phyloP scores from a whole-genome alignment of 169 alveolate genomes.

The Haemoproteus tartakovskyi region DNA sequence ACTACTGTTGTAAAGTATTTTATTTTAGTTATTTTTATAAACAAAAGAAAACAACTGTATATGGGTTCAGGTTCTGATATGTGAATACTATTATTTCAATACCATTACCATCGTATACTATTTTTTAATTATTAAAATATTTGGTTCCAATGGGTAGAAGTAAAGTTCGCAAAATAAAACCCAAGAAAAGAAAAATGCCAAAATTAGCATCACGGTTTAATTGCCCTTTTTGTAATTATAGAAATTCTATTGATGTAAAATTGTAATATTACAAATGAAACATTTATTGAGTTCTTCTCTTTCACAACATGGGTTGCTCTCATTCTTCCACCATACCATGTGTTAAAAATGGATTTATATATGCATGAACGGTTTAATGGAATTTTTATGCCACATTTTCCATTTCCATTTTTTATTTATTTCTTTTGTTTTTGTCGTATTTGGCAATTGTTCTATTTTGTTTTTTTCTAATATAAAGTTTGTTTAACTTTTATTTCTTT shows the following conservation, averaged over 20 bases:
- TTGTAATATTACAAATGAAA: slow-evolving; percentile 71
- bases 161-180: slow-evolving; percentile 74
- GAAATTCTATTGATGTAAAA: slow-evolving; percentile 86
- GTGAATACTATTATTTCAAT: too few species aligned
- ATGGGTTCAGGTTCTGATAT: too few species aligned
- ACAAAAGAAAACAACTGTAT: too few species aligned
- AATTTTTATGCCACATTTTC: neutral
- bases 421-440: neutral
- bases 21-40: too few species aligned
- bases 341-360: neutral
- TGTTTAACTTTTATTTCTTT: neutral
- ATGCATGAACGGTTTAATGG: neutral
- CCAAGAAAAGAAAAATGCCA: slow-evolving; percentile 73
- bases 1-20: too few species aligned
- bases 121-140: slow-evolving; percentile 7
- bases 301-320: too few species aligned
- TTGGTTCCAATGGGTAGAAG: slow-evolving; percentile 80
- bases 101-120: too few species aligned
- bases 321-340: neutral
- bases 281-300: too few species aligned
- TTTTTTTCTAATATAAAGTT: neutral
- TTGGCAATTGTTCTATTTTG: neutral
- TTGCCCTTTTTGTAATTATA: slow-evolving; percentile 93
- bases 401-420: slow-evolving; percentile 7
- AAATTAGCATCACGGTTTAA: slow-evolving; percentile 91